A percentile compares a stretch with the other conserved stretches of the same genome.
These are phyloP conservation scores for Brettanomyces anomalus DNA, from an alignment of 805 yeast species.

Conservation along the genomic window DNA sequence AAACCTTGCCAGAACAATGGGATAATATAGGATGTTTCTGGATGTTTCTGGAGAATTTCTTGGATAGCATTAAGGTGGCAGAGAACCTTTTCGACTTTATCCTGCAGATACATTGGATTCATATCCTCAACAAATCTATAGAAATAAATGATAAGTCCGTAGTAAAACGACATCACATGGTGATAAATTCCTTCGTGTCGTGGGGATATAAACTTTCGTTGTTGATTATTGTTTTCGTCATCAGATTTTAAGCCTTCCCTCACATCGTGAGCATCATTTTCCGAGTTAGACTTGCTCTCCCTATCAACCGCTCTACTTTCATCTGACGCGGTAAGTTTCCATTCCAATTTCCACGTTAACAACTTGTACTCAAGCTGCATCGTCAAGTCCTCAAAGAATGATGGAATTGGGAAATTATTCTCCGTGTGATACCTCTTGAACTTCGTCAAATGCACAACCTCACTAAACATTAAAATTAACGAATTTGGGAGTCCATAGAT, in stretches of 20 bases:
- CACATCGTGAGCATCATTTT: conserved; percentile 1
- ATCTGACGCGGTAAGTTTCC: conserved; percentile 41
- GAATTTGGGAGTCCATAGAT: conserved; percentile 82
- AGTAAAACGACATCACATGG: conserved; percentile 72
- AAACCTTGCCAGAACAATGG: conserved; percentile 89
- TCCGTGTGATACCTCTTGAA: conserved; percentile 47
- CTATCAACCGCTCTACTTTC: conserved; percentile 7
- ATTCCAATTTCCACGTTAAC: conserved; percentile 64
- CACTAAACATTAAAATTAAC: conserved; percentile 60
- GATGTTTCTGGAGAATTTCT: conserved; percentile 36
- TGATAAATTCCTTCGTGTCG: conserved; percentile 69
- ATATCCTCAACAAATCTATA: conserved; percentile 52
- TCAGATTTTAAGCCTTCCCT: background rate
- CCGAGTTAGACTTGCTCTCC: background rate
- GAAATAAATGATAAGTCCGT: conserved; percentile 63
- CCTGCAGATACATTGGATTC: conserved; percentile 50
- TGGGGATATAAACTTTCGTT: conserved; percentile 34
- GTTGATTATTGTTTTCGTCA: background rate
- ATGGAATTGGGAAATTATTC: conserved; percentile 24
- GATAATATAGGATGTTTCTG: conserved; percentile 47
- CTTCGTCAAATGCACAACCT: conserved; percentile 58
- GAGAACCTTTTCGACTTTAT: conserved; percentile 51
- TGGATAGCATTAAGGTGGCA: conserved; percentile 58
- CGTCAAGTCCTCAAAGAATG: conserved; percentile 24
- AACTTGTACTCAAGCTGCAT: conserved; percentile 41